phyloP scores from a whole-genome alignment of 2,329 filamentous ascomycete genomes.

The Epicoccum nigrum region DNA sequence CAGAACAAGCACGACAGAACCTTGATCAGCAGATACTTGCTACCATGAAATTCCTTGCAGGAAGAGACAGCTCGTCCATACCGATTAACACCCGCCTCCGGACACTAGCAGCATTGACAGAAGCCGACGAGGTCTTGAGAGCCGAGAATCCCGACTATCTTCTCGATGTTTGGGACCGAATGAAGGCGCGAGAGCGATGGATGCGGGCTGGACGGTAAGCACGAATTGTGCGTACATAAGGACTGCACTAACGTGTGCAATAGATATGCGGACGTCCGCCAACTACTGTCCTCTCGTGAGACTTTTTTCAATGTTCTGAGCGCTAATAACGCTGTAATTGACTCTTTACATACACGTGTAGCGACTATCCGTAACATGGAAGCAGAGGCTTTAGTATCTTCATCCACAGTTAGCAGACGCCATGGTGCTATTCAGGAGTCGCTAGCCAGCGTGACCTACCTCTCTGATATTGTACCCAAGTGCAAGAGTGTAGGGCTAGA shows the following conservation, averaged over 20 bases:
- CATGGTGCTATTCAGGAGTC: constrained; percentile 87
- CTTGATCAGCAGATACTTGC: constrained; percentile 67
- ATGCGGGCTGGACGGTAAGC: constrained; percentile 80
- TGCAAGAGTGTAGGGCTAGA: constrained; percentile 75
- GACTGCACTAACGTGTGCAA: constrained; percentile 12
- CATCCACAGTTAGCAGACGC: constrained; percentile 76
- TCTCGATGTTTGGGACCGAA: constrained; percentile 64
- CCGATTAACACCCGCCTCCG: constrained; percentile 36
- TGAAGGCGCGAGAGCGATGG: constrained; percentile 73
- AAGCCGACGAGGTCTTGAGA: constrained; percentile 78
- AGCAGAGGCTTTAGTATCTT: constrained; percentile 75
- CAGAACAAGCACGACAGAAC: constrained; percentile 59
- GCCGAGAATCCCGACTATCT: constrained; percentile 66
- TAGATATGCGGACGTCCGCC: constrained; percentile 77
- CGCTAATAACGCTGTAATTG: constrained; percentile 68
- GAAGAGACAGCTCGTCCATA: constrained; percentile 32
- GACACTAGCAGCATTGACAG: constrained; percentile 72
- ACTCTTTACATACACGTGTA: constrained; percentile 65
- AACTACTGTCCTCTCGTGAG: constrained; percentile 81
- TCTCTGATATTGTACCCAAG: constrained; percentile 76
- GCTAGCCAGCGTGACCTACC: constrained; percentile 79
- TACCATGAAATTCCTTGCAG: constrained; percentile 49
- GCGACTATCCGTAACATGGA: constrained; percentile 73
- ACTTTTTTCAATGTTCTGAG: constrained; percentile 82
- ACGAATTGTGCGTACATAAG: neutral